phyloP scores from a whole-genome alignment of 192 early-diverging fungal species.

The Coemansia sp. region DNA sequence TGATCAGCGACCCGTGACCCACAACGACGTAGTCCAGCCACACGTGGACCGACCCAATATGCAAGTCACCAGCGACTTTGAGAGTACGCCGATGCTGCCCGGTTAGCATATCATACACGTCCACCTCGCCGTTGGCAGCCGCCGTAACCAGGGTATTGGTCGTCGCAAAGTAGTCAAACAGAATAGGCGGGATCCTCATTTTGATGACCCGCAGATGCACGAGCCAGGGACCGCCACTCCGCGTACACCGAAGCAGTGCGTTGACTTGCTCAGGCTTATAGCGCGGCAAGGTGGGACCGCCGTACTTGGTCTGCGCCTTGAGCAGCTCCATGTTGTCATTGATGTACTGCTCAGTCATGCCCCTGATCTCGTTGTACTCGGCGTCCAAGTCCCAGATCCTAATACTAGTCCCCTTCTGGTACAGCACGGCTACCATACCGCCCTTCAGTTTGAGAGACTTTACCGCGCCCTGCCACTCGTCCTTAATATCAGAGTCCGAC shows the following conservation, averaged over 20 bases:
- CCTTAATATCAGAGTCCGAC: slow-evolving; percentile 34
- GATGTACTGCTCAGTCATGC: slow-evolving; percentile 31
- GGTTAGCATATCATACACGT: slow-evolving; percentile 40
- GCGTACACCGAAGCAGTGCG: slow-evolving; percentile 25
- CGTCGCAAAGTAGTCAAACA: slow-evolving; percentile 44
- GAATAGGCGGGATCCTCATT: slow-evolving; percentile 18
- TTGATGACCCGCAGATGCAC: slow-evolving; percentile 17
- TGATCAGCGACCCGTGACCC: slow-evolving; percentile 34
- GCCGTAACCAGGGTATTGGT: slow-evolving; percentile 35
- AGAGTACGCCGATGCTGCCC: slow-evolving; percentile 25
- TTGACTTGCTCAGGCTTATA: slow-evolving; percentile 27
- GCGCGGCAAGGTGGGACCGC: slow-evolving; percentile 25
- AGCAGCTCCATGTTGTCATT: slow-evolving; percentile 24
- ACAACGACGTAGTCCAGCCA: slow-evolving; percentile 51
- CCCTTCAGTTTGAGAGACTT: slow-evolving; percentile 44
- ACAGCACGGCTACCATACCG: slow-evolving; percentile 31
- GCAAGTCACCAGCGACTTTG: not conserved
- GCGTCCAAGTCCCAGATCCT: slow-evolving; percentile 33
- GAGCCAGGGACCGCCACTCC: slow-evolving; percentile 8
- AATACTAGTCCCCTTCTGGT: slow-evolving; percentile 22
- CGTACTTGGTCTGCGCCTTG: slow-evolving; percentile 33
- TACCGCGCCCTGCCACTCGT: slow-evolving; percentile 46
- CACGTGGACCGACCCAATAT: slow-evolving; percentile 37
- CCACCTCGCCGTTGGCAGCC: slow-evolving; percentile 17
- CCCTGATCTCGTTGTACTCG: slow-evolving; percentile 25